A percentile compares a stretch with the other conserved stretches of the same genome.
Evolutionary conservation across 1,284 basidiomycete genomes (phyloP).

Genomic region (Phaffia rhodozyma): DNA sequence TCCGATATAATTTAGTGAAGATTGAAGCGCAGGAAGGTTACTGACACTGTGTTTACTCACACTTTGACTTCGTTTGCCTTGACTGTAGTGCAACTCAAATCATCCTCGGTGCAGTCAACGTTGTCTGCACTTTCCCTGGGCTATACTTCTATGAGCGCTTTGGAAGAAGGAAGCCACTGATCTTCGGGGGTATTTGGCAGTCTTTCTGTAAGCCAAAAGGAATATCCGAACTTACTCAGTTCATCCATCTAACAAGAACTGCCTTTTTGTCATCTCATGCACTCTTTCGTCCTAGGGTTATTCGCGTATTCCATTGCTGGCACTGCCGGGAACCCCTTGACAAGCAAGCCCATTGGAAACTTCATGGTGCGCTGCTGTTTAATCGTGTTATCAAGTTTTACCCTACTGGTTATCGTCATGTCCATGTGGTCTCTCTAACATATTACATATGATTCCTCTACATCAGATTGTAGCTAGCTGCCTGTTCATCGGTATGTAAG

Average conservation of each 20-base stretch:
- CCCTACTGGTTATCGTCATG: no score
- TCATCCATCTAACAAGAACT: no score
- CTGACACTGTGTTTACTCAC: neutral
- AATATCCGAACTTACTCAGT: neutral
- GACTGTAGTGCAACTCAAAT: conserved; percentile 10
- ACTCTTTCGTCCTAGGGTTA: neutral
- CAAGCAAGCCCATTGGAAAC: no score
- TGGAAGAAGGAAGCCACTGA: conserved; percentile 13
- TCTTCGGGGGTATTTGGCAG: conserved; percentile 14
- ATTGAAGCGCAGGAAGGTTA: no score
- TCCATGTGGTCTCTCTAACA: no score
- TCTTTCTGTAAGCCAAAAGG: neutral
- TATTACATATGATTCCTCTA: neutral
- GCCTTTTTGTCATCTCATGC: neutral
- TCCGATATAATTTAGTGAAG: neutral
- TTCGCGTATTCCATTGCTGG: conserved; percentile 10
- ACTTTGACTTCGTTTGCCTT: neutral
- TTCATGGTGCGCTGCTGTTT: no score
- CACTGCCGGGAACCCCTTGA: neutral
- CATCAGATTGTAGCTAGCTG: conserved; percentile 7
- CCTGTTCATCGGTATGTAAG: neutral
- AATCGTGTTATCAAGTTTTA: no score
- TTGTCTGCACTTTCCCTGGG: conserved; percentile 54
- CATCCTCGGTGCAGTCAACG: conserved; percentile 44
- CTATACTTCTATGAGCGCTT: conserved; percentile 53